A percentile compares a stretch with the other conserved stretches of the same genome.
Conservation (phyloP, 2,329 filamentous ascomycete species). For the Ramularia endophylla region DNA sequence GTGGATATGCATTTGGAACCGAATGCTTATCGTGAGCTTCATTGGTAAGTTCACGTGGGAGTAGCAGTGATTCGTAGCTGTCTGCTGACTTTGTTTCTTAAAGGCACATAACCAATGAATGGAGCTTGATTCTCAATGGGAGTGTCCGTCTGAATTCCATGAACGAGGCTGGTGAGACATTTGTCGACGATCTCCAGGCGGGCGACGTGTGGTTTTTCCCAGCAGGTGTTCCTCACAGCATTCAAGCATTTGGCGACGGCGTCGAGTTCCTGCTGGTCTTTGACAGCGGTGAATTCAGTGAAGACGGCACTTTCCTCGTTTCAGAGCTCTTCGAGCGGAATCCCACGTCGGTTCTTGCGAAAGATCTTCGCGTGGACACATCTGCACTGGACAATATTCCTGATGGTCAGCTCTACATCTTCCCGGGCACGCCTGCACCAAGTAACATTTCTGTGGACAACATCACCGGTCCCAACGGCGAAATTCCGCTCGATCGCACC, state of each 20-base stretch:
- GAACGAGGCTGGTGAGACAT: constrained; percentile 29
- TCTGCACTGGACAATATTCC: constrained; percentile 35
- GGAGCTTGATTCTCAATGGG: constrained; percentile 29
- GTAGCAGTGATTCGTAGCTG: too few relatives aligned
- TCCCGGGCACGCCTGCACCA: constrained; percentile 28
- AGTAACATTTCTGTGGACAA: constrained; percentile 26
- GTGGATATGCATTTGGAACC: constrained; percentile 35
- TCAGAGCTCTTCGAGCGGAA: constrained; percentile 31
- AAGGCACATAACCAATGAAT: constrained; percentile 28
- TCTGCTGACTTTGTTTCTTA: too few relatives aligned
- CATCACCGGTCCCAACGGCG: constrained; percentile 9
- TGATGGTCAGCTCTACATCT: constrained; percentile 38
- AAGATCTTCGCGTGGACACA: constrained; percentile 37
- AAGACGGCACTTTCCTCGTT: constrained; percentile 55
- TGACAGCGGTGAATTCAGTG: constrained; percentile 52
- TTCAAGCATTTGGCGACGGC: constrained; percentile 44
- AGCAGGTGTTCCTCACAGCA: constrained; percentile 36
- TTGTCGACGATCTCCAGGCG: constrained; percentile 28
- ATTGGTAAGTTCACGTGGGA: constrained; percentile 23
- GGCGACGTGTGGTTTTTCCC: constrained; percentile 54
- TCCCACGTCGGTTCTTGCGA: constrained; percentile 36
- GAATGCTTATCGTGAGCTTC: constrained; percentile 31
- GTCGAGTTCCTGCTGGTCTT: constrained; percentile 57
- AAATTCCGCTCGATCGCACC: constrained; percentile 20
- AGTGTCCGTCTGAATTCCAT: constrained; percentile 25